phyloP scores from a whole-genome alignment of 257 asterid genomes.

The Plantago major region DNA sequence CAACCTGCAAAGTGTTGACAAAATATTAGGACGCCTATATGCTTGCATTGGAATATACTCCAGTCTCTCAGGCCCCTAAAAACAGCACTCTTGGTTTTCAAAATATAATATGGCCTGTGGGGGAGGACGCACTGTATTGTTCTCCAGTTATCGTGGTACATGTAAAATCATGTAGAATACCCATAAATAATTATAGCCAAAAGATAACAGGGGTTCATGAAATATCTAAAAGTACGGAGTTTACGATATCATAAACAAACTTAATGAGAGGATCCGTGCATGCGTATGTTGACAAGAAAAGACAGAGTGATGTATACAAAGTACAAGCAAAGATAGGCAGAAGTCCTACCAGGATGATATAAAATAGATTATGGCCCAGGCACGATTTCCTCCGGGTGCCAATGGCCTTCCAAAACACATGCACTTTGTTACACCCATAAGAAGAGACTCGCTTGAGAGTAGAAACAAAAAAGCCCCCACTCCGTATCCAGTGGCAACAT shows the following conservation, averaged over 20 bases:
- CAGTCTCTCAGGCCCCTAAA: not conserved
- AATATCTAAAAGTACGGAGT: too few species aligned
- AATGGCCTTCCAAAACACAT: conserved; percentile 90
- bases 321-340: not conserved
- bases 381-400: conserved; percentile 83
- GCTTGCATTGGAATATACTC: not conserved
- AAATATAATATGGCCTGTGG: not conserved
- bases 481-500: conserved; percentile 91
- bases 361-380: conserved; percentile 87
- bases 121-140: too few species aligned
- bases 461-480: conserved; percentile 91
- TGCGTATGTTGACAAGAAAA: too few species aligned
- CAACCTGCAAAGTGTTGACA: conserved; percentile 48
- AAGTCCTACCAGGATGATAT: conserved; percentile 58
- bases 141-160: too few species aligned
- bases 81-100: not conserved
- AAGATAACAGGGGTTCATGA: too few species aligned
- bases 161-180: too few species aligned
- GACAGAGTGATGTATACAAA: not conserved
- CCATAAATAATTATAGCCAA: too few species aligned
- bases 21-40: not conserved
- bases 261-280: too few species aligned
- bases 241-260: too few species aligned
- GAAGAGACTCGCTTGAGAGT: conserved; percentile 79
- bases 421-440: conserved; percentile 90